These are phyloP conservation scores for Chara braunii DNA, from an alignment of 139 green algal species.

Conservation along the genomic window DNA sequence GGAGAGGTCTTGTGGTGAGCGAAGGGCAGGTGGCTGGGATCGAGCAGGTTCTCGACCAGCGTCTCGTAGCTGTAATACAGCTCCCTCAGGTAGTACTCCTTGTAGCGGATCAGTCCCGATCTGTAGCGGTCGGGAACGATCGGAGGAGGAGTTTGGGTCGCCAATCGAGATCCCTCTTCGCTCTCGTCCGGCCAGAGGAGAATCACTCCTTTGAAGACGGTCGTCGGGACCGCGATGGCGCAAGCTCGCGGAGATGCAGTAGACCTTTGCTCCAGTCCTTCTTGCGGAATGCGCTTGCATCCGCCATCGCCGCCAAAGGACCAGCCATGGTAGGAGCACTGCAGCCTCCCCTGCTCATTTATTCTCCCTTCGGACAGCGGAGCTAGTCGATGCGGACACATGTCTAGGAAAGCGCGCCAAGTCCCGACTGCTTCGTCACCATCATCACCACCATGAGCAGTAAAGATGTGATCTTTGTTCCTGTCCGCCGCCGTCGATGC, in stretches of 20 bases:
- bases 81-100: not conserved
- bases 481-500: too few relatives aligned
- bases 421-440: conserved; percentile 13
- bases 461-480: too few relatives aligned
- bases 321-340: conserved; percentile 33
- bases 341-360: conserved; percentile 16
- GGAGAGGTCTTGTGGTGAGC: conserved; percentile 47
- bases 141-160: too few relatives aligned
- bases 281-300: conserved; percentile 26
- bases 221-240: conserved; percentile 1
- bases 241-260: conserved; percentile 7
- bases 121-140: too few relatives aligned
- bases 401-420: conserved; percentile 29
- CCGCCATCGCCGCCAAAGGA: conserved; percentile 25
- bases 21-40: conserved; percentile 49
- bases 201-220: too few relatives aligned
- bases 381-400: conserved; percentile 34
- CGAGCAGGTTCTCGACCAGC: conserved; percentile 50
- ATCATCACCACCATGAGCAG: too few relatives aligned
- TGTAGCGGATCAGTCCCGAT: too few relatives aligned
- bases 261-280: not conserved
- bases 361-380: conserved; percentile 27
- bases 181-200: too few relatives aligned
- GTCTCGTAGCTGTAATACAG: conserved; percentile 40
- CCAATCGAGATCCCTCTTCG: too few relatives aligned